Base-by-base conservation (phyloP, 2,329 filamentous ascomycete species). In the Anisogramma anomala region DNA sequence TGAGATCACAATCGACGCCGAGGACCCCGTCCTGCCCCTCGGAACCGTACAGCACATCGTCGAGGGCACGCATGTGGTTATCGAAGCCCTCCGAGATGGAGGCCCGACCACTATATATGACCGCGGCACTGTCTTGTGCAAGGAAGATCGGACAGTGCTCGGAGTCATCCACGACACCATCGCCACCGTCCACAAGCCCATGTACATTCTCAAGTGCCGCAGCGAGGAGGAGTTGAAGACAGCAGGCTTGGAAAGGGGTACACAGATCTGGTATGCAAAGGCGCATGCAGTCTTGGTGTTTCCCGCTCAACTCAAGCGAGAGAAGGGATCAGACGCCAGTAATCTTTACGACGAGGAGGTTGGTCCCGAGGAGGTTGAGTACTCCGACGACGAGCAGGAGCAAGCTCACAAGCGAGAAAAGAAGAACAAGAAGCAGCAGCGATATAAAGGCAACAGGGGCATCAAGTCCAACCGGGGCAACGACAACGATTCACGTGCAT, bases 311-410 rank as follows among this genome's bases (percentile, higher is more conserved):
- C 66, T 96, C 43, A 83, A 82, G 59, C 72, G 70, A 39, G 58
- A 82, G 53, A 96, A 94, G 63, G 86, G 87, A 45, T 91, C 86
- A 8, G 91, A 98, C 60, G 89, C 91, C 7, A 94, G 86, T 38
- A 96, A 96, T 57, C 72, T 94, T 41, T 83, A 94, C 59, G 91
- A 96, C 51, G 91, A 98, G 59, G 89, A 96, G 63, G 73, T 87
- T 6, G 78, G 66, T 13, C 81, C 83, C 23, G 84, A 94, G 27
- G 89, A 96, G 57, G 74, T 86, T 52, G 91, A 96, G 56, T 96
- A 96, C 58, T 95, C 89, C 0, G 91, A 98, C 51, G 91, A 98
- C 53, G 91, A 98, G 62, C 83, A 84, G 51, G 91, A 98, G 61
- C 82, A 82, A 6, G 84, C 87, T 52, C 77, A 86, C 57, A 93